These are phyloP conservation scores for Tritrichomonas foetus DNA, from an alignment of 208 protist species.

Conservation along the genomic window DNA sequence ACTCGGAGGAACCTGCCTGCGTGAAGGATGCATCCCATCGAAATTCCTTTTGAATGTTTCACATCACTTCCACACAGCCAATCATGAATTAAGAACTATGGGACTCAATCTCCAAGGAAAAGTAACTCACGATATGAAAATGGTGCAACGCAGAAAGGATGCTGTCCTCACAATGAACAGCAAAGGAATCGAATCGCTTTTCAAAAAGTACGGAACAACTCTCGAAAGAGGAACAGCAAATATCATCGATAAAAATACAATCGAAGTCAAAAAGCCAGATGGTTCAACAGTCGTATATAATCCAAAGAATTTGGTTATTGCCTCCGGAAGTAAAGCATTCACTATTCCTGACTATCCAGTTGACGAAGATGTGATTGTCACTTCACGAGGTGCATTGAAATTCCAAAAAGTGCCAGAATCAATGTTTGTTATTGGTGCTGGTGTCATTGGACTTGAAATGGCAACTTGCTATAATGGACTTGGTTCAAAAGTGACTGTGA, in stretches of 20 bases:
- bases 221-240: slow-evolving; percentile 60
- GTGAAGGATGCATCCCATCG: slow-evolving; percentile 98
- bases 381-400: slow-evolving; percentile 89
- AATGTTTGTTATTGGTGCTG: slow-evolving; percentile 95
- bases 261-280: slow-evolving; percentile 64
- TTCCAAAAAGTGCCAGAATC: slow-evolving; percentile 85
- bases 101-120: background rate
- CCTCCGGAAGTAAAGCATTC: slow-evolving; percentile 84
- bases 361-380: slow-evolving; percentile 92
- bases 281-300: slow-evolving; percentile 69
- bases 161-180: background rate
- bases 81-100: slow-evolving; percentile 76
- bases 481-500: slow-evolving; percentile 86
- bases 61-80: slow-evolving; percentile 88
- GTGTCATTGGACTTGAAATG: slow-evolving; percentile 85
- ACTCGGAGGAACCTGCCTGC: slow-evolving; percentile 96
- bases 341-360: slow-evolving; percentile 76
- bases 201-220: background rate
- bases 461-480: slow-evolving; percentile 95
- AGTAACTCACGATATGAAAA: background rate
- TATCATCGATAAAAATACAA: slow-evolving; percentile 59
- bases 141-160: background rate
- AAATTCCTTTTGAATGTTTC: slow-evolving; percentile 96
- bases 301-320: slow-evolving; percentile 93
- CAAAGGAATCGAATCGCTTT: background rate